Evolutionary conservation across 1,139 yeast species (phyloP).

Genomic region (Spathaspora sp.): DNA sequence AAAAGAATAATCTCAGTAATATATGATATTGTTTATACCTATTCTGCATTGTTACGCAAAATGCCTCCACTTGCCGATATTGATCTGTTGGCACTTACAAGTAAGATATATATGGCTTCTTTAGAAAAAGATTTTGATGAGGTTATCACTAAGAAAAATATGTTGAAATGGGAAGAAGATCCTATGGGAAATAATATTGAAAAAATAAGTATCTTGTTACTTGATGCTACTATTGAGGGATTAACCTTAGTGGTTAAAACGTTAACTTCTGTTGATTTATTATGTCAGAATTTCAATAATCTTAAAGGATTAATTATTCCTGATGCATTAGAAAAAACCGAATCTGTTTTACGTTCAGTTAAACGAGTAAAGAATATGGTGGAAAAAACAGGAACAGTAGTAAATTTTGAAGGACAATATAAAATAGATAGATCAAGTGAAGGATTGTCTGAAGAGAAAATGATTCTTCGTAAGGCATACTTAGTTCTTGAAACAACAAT

Average conservation of each 20-base stretch:
- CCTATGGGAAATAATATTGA: slow-evolving; percentile 25
- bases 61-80: slow-evolving; percentile 46
- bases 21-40: slow-evolving; percentile 40
- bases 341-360: slow-evolving; percentile 25
- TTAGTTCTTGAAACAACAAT: not conserved
- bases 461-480: not conserved
- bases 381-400: slow-evolving; percentile 15
- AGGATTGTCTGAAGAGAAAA: slow-evolving; percentile 4
- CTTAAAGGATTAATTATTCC: slow-evolving; percentile 41
- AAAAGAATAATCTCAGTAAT: slow-evolving; percentile 38
- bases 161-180: slow-evolving; percentile 30
- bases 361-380: slow-evolving; percentile 25
- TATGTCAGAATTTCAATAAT: slow-evolving; percentile 39
- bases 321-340: slow-evolving; percentile 32
- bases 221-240: slow-evolving; percentile 21
- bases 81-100: slow-evolving; percentile 31
- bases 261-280: slow-evolving; percentile 33
- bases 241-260: slow-evolving; percentile 25
- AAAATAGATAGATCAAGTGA: not conserved
- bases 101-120: slow-evolving; percentile 23
- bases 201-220: slow-evolving; percentile 21
- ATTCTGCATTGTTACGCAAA: slow-evolving; percentile 39
- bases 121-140: slow-evolving; percentile 35
- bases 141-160: slow-evolving; percentile 9
- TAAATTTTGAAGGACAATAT: slow-evolving; percentile 16